Evolutionary conservation across 2,329 filamentous ascomycete species (phyloP).

Genomic region (Xenoacremonium recifei): DNA sequence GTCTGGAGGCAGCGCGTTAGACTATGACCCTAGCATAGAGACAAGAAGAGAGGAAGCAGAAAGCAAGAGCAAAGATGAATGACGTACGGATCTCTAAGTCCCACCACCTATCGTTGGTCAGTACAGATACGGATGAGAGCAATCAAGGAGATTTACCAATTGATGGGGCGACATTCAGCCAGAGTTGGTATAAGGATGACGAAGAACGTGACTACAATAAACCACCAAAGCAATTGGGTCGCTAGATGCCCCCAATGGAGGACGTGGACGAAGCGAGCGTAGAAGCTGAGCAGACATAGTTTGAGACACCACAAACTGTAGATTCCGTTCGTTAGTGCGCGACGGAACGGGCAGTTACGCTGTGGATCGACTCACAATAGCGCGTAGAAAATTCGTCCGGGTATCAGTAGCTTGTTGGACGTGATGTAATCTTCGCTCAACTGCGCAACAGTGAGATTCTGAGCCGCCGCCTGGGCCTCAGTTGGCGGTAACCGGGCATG

Average conservation of each 20-base stretch:
- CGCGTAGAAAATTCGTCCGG: slow-evolving; percentile 28
- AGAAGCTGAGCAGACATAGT: slow-evolving; percentile 28
- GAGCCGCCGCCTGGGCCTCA: slow-evolving; percentile 15
- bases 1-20: slow-evolving; percentile 5
- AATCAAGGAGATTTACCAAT: slow-evolving; percentile 10
- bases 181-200: slow-evolving; percentile 26
- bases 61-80: background rate
- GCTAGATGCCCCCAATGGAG: slow-evolving; percentile 21
- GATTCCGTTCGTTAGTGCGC: too few relatives aligned
- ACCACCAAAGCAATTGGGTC: slow-evolving; percentile 20
- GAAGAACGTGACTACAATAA: slow-evolving; percentile 27
- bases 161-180: slow-evolving; percentile 26
- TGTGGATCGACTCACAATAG: slow-evolving; percentile 22
- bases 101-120: slow-evolving; percentile 18
- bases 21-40: background rate
- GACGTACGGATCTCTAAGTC: background rate
- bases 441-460: slow-evolving; percentile 9
- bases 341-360: background rate
- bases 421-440: slow-evolving; percentile 19
- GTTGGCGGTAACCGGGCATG: slow-evolving; percentile 23
- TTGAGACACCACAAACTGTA: slow-evolving; percentile 30
- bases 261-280: slow-evolving; percentile 27
- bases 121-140: background rate
- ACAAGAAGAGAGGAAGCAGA: background rate
- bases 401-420: slow-evolving; percentile 27